Evolutionary conservation across 495 filamentous ascomycete species (phyloP).

Genomic region (Penicillium maclennaniae): DNA sequence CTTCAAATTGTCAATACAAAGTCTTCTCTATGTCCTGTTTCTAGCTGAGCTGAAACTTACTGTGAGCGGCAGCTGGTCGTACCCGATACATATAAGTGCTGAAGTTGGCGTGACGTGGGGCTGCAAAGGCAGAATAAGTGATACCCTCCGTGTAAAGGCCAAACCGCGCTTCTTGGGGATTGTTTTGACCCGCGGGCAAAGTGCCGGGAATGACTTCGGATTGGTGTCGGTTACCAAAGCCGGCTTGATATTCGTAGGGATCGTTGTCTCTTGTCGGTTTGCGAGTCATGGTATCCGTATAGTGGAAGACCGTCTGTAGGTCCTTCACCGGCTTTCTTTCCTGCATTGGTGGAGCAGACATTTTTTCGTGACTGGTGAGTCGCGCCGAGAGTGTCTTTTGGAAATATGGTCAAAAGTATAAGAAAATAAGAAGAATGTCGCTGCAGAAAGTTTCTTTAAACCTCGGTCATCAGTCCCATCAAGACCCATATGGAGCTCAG

Average conservation of each 20-base stretch:
- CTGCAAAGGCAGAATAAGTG: constrained; percentile 51
- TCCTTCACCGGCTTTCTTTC: constrained; percentile 31
- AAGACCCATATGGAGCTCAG: constrained; percentile 8
- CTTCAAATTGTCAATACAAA: constrained; percentile 8
- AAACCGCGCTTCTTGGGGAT: constrained; percentile 36
- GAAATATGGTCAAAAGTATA: not conserved
- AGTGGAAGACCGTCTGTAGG: constrained; percentile 42
- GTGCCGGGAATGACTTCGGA: constrained; percentile 43
- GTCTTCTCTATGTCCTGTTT: not conserved
- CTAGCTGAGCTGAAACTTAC: constrained; percentile 23
- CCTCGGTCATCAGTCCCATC: not conserved
- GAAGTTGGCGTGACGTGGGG: constrained; percentile 36
- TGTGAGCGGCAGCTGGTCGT: constrained; percentile 38
- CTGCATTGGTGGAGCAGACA: constrained; percentile 23
- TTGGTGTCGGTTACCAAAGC: constrained; percentile 38
- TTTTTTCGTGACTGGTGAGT: constrained; percentile 8
- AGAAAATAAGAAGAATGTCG: not conserved
- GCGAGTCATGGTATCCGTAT: constrained; percentile 38
- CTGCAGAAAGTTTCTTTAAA: not conserved
- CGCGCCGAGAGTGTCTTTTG: too few relatives aligned
- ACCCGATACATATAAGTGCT: constrained; percentile 42
- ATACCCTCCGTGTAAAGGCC: constrained; percentile 59
- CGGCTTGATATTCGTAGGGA: constrained; percentile 39
- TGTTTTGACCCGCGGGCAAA: constrained; percentile 40
- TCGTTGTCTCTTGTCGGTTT: constrained; percentile 43